Percentiles rank a stretch among this genome's conserved stretches.
Evolutionary conservation across 1,139 yeast species (phyloP).

Genomic region (Pneumocystis wakefieldiae): DNA sequence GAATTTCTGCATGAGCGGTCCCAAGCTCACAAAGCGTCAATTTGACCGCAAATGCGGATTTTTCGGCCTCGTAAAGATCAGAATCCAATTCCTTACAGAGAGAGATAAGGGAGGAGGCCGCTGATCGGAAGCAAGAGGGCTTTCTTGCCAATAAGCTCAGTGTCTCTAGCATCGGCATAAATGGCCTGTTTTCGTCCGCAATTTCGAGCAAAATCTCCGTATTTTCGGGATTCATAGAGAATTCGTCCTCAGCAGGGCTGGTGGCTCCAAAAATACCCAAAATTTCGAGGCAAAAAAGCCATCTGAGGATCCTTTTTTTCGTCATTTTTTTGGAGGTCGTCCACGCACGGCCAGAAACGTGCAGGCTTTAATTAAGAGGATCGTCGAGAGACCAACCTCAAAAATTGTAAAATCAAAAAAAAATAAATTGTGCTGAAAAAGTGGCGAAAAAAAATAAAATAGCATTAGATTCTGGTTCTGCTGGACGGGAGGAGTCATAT

Average conservation of each 20-base stretch:
- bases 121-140: slow-evolving; percentile 6
- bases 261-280: background rate
- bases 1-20: slow-evolving; percentile 6
- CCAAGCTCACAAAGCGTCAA: slow-evolving; percentile 9
- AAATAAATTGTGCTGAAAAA: too few relatives aligned
- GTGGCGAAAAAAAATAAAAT: too few relatives aligned
- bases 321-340: background rate
- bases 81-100: slow-evolving; percentile 1
- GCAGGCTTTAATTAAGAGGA: background rate
- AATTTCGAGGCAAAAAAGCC: background rate
- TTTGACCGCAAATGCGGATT: slow-evolving; percentile 5
- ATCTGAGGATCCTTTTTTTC: background rate
- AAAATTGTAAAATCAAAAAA: too few relatives aligned
- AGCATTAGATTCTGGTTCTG: too few relatives aligned
- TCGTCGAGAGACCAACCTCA: background rate
- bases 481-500: too few relatives aligned
- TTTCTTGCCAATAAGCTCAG: slow-evolving; percentile 1
- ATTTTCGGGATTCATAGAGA: background rate
- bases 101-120: background rate
- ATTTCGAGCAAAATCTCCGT: background rate
- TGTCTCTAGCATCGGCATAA: background rate
- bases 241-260: background rate
- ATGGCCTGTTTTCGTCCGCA: background rate
- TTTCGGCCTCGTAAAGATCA: slow-evolving; percentile 4
- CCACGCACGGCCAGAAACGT: background rate